These are phyloP conservation scores for Penicillium digitatum DNA, from an alignment of 2,329 filamentous ascomycete genomes.

Conservation along the genomic window DNA sequence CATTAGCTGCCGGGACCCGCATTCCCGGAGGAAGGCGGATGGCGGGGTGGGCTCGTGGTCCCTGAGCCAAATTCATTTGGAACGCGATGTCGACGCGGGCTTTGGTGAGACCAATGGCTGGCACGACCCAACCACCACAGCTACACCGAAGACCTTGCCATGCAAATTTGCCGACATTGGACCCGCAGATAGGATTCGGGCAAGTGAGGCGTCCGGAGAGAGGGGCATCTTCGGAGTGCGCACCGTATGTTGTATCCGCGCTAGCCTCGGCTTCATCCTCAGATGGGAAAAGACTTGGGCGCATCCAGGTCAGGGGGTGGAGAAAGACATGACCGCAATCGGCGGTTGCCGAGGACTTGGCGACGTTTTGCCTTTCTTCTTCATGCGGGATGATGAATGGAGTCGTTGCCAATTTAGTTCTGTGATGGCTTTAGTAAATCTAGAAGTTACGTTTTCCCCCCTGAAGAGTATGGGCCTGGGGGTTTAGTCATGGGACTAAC, in stretches of 20 bases:
- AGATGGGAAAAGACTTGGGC: conserved; percentile 59
- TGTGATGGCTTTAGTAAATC: conserved; percentile 25
- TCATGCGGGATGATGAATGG: conserved; percentile 66
- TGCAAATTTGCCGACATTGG: conserved; percentile 85
- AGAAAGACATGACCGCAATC: conserved; percentile 83
- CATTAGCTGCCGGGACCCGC: conserved; percentile 19
- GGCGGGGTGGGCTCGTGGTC: conserved; percentile 19
- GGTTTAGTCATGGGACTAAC: conserved; percentile 38
- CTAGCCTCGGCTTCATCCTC: conserved; percentile 7
- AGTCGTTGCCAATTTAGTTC: conserved; percentile 59
- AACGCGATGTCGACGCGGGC: conserved; percentile 73
- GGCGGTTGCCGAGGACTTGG: conserved; percentile 25
- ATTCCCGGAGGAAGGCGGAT: conserved; percentile 42
- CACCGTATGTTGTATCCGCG: conserved; percentile 16
- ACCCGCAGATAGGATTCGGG: conserved; percentile 70
- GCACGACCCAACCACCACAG: conserved; percentile 85
- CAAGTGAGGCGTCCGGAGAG: conserved; percentile 82
- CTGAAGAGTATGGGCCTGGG: background rate
- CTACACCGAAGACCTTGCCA: conserved; percentile 95
- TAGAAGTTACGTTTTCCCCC: background rate
- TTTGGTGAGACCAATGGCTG: conserved; percentile 80
- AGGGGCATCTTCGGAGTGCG: conserved; percentile 60
- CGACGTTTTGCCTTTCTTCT: conserved; percentile 24
- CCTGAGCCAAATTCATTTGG: conserved; percentile 20
- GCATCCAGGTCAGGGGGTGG: conserved; percentile 95